Evolutionary conservation across 768 basidiomycete species (phyloP), one percentile per base, ranked within the genome.

Genomic region (Cystobasidium tubakii): DNA sequence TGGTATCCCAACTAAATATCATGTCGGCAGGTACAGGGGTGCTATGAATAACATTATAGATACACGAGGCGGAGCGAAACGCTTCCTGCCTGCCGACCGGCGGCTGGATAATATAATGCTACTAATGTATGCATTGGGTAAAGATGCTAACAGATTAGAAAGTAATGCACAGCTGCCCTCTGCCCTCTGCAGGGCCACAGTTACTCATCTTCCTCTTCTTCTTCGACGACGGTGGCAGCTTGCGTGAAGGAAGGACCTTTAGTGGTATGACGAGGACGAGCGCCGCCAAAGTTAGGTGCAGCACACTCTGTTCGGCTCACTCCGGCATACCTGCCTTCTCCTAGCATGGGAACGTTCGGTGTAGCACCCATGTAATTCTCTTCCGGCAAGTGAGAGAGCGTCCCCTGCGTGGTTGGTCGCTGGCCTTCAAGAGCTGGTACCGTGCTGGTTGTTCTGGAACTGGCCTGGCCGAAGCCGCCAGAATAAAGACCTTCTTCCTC

Each of bases 121-220:
- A 39, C 15, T 15, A 39, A 39, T 15, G 39, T 15, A 39, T 6
- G 15, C 15, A 39, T 6, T 15, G 15, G 6, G 39, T 39, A 39
- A 15, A 39, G n/a, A n/a, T n/a, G n/a, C n/a, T n/a, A n/a, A n/a
- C n/a, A n/a, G n/a, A n/a, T 42, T 42, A 17, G 17, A 42, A 42
- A 42, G 7, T 7, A 60, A 34, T 21, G 2, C 29, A 15, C 4
- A 29, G 10, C 17, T 3, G 10, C 57, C 23, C 13, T 31, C 29
- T 15, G 21, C 2, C 57, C 25, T 60, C 29, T n/a, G n/a, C n/a
- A 54, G 6, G 53, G 21, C 21, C 6, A 54, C 21, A n/a, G 27
- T 25, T 77, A 72, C 43, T 78, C 77, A 19, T 78, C 77, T 50
- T 77, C 76, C 60, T 78, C 77, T 27, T 78, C 77, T 46, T 78